Percentiles rank a stretch among this genome's conserved stretches.
These are phyloP conservation scores for Juncus effusus DNA, from an alignment of 176 grass and related monocot genomes.

Conservation along the genomic window DNA sequence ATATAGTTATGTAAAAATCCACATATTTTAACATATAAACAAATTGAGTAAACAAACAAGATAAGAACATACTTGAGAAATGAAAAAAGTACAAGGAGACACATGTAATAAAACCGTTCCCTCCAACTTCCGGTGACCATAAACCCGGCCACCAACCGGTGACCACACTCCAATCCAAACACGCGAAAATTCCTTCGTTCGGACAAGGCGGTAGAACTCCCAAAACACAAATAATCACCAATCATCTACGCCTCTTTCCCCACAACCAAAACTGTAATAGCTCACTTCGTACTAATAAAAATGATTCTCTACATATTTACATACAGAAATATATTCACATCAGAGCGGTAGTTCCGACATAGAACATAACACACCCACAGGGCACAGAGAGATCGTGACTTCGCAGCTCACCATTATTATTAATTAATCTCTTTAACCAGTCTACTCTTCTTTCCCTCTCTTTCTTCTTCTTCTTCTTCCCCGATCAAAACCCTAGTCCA, in stretches of 20 bases:
- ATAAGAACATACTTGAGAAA: neutral
- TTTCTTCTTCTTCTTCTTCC: conserved; percentile 27
- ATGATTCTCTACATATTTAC: neutral
- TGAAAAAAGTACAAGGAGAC: neutral
- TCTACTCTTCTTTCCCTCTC: conserved; percentile 6
- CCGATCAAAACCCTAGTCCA: conserved; percentile 41
- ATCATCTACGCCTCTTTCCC: neutral
- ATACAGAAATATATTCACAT: neutral
- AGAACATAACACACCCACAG: conserved; percentile 14
- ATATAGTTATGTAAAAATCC: too few species aligned
- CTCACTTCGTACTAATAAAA: too few species aligned
- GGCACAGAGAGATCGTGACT: conserved; percentile 22
- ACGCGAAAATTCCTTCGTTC: conserved; percentile 7
- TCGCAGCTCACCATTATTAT: conserved; percentile 10
- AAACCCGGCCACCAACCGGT: neutral
- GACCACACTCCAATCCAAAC: conserved; percentile 10
- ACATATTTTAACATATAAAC: too few species aligned
- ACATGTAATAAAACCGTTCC: conserved; percentile 8
- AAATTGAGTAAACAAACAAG: neutral
- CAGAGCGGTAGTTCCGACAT: neutral
- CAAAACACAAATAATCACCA: conserved; percentile 2
- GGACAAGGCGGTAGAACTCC: conserved; percentile 27
- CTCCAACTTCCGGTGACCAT: conserved; percentile 18
- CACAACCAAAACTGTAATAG: neutral
- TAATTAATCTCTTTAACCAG: conserved; percentile 33